Evolutionary conservation across 495 filamentous ascomycete genomes (phyloP), one percentile per base, ranked within the genome.

Genomic region (Astrothelium subdiscretum): DNA sequence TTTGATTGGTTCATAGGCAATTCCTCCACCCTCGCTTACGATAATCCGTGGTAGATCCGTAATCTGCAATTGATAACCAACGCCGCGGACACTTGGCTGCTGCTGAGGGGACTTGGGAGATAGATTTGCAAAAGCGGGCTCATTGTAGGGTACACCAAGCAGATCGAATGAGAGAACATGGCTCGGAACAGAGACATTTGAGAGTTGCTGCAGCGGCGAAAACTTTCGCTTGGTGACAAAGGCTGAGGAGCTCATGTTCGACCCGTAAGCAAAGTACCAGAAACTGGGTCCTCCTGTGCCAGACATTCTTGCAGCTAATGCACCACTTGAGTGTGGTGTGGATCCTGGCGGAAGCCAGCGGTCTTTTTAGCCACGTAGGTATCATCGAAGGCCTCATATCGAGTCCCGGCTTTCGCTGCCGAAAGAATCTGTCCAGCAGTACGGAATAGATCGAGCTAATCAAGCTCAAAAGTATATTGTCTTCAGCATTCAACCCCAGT

Each of bases 221-320:
- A 64, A 35, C 40, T 32, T 32, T 5, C 62, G 62, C 2, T 20
- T 15, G 2, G 35, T 31, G n/a, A 64, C 35, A 29, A 64, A n/a
- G n/a, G n/a, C 62, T 11, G 54, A 20, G 5, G 40, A 38, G 20
- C 57, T 44, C 62, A 64, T 64, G 40, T 64, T 64, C 2, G 62
- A 44, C 18, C 62, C 62, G 40, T 64, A 64, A 5, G 62, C 62
- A 58, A 64, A 64, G 57, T 64, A 64, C 62, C 62, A 64, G n/a
- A 27, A n/a, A n/a, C n/a, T n/a, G n/a, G n/a, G n/a, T n/a, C n/a
- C n/a, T n/a, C n/a, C n/a, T n/a, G n/a, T n/a, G n/a, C n/a, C n/a
- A n/a, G n/a, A n/a, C n/a, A n/a, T n/a, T n/a, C n/a, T n/a, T n/a
- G n/a, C n/a, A n/a, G n/a, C n/a, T n/a, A n/a, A n/a, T n/a, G n/a